Base-by-base conservation (phyloP, 257 asterid genomes). In the Catharanthus roseus region DNA sequence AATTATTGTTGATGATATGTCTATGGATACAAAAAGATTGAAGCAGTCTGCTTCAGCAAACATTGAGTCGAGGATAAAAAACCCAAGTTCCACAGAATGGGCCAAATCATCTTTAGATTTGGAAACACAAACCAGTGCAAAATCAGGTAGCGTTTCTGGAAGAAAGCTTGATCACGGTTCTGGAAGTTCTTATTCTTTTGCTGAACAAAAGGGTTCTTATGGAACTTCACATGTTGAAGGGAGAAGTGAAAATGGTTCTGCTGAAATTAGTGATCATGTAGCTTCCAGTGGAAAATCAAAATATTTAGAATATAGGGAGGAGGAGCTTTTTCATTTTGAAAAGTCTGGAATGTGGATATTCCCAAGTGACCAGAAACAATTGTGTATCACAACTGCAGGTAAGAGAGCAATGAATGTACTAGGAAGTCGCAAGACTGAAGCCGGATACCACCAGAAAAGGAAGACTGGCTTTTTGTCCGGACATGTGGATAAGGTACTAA, bases 301-400 rank as follows among this genome's bases (percentile, higher is more conserved):
- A 44, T 79, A 82, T 23, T 34, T 81, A 74, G 83, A 73, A 42
- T 70, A 39, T 65, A 77, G 55, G 29, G 71, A 75, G 77, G 87
- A 88, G 74, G 91, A 87, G 72, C 74, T 49, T 75, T 26, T 74
- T 75, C 66, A 77, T 42, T 71, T 78, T 65, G 84, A 83, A 77
- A 78, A 72, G 70, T 82, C 84, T 49, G 89, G 90, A 81, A 72
- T 79, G 84, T 85, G 91, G 95, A 86, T 84, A 80, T 86, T 89
- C 73, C 86, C 93, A 13, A 86, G 78, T 82, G 72, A 89, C 86
- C 72, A 77, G 18, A 78, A 80, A 39, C 79, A 55, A 80, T 75
- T 85, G 71, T 88, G 95, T 79, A 68, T 83, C 73, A 89, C 96
- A 63, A 88, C 92, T 77, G 92, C 96, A 77, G 91, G 91, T 78